phyloP scores from a whole-genome alignment of 768 basidiomycete genomes.

The Crepidotus variabilis region DNA sequence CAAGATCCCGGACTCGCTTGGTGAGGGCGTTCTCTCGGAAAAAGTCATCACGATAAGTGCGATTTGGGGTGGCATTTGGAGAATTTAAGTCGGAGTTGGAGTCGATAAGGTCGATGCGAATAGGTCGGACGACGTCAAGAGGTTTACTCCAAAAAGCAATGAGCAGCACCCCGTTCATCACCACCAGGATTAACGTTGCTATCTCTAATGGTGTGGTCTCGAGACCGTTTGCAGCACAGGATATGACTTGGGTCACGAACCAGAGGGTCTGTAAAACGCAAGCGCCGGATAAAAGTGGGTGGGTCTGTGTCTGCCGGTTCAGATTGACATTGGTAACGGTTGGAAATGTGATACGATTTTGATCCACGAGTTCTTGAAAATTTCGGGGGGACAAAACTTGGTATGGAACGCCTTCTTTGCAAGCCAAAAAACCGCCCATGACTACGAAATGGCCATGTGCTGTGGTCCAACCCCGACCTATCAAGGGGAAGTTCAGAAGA shows the following conservation, averaged over 20 bases:
- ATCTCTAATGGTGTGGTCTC: constrained; percentile 1
- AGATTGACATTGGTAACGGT: background rate
- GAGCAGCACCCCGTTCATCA: constrained; percentile 2
- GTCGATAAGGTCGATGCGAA: constrained; percentile 4
- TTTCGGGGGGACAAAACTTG: background rate
- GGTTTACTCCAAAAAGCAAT: constrained; percentile 5
- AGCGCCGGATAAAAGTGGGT: background rate
- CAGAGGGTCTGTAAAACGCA: background rate
- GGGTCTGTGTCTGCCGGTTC: background rate
- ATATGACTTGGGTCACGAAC: background rate
- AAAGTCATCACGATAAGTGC: background rate
- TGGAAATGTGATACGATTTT: background rate
- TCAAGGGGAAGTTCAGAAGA: background rate
- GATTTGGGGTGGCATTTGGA: background rate
- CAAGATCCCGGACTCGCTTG: background rate
- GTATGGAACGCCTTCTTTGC: background rate
- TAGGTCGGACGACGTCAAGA: background rate
- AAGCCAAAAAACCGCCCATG: background rate
- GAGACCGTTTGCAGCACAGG: background rate
- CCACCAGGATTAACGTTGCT: background rate
- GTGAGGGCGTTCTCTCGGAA: background rate
- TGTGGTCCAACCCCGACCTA: background rate
- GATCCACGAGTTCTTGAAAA: background rate
- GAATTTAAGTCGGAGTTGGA: background rate
- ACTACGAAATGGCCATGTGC: background rate